Base-by-base conservation (phyloP, 306 rosid genomes). In the Sechiopsis laciniata region DNA sequence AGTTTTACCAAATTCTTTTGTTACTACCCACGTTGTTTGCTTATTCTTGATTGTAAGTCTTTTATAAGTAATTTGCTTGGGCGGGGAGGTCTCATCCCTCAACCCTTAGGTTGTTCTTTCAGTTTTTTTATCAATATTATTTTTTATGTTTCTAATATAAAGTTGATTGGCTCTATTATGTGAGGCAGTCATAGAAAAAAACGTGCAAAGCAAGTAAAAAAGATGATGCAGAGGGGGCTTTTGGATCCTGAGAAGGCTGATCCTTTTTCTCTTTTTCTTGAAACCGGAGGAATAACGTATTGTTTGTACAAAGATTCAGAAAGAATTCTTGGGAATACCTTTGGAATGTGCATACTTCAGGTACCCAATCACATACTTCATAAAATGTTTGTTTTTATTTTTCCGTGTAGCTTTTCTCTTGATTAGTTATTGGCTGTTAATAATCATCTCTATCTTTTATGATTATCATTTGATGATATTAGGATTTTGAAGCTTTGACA, bases 341-440 rank as follows among this genome's bases (percentile, higher is more conserved):
- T 81, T 74, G 96, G 99, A 64, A 94, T 94, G 99, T 94, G 99
- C 66, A 76, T 91, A 75, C 97, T 94, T 72, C 96, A 94, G 97
- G 97, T 94, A 82, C 50, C 21, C 60, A 21, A 32, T 17, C 61
- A 26, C 55, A 29, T 42, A 71, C 46, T 54, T 22, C 14, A 8
- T 17, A 20, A 32, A 14, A 21, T 11, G 6, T 63, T 63, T 42
- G 8, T 26, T 60, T 60, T 26, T 26, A 5, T 72, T 65, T 40
- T 62, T 50, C 72, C 40, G 16, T 74, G 6, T 10, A 17, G 62
- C 24, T 61, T 58, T 55, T 22, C 21, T 0, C 40, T 52, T 76
- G 21, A 20, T 79, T 76, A 55, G 22, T 20, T 42, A 19, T 45
- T 21, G 55, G 12, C 56, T 46, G 72, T 67, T 67, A 67, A 66